Base-by-base conservation (phyloP, 768 basidiomycete genomes). In the Suillus variegatus region DNA sequence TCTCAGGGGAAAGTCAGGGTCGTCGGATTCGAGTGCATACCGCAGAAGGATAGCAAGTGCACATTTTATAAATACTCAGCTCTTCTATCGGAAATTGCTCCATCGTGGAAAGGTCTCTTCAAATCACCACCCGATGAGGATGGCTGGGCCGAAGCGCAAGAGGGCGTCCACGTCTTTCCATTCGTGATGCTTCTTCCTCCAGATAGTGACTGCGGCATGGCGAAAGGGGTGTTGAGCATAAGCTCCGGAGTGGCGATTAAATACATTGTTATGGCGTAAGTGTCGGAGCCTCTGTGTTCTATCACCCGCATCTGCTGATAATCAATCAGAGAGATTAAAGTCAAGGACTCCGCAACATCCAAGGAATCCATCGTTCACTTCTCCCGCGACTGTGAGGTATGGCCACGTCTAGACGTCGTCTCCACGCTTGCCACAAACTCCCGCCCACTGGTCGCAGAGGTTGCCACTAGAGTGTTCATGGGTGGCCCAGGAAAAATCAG, bases 301-400 rank as follows among this genome's bases (percentile, higher is more conserved):
- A 46, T 61, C 58, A 43, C 18, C 52, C 58, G 36, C 36, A 9
- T 38, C 38, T 28, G 36, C 28, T 28, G 43, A 18, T 54, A 43
- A 64, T 65, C 40, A 28, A 2, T 60, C 66, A 92, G 92, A 6
- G 92, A 91, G 12, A 77, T 93, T 69, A 91, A 90, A 76, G 84
- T 96, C 64, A 91, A 90, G 74, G 87, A 92, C 62, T 71, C 85
- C 2, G 77, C 81, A 18, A 85, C 85, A 5, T 79, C 81, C 35
- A 84, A 83, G 69, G 82, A 86, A 16, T 93, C 92, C 4, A 89
- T 96, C 41, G 90, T 94, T 4, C 95, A 97, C 76, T 95, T 96
- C 75, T 97, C 95, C 75, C 87, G 95, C 10, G 80, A 88, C 55
- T 89, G 93, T 75, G 86, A 88, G 62, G 80, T 96, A 36, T 94